These are phyloP conservation scores for Nidula microcarpa DNA, from an alignment of 768 basidiomycete species.

Conservation along the genomic window DNA sequence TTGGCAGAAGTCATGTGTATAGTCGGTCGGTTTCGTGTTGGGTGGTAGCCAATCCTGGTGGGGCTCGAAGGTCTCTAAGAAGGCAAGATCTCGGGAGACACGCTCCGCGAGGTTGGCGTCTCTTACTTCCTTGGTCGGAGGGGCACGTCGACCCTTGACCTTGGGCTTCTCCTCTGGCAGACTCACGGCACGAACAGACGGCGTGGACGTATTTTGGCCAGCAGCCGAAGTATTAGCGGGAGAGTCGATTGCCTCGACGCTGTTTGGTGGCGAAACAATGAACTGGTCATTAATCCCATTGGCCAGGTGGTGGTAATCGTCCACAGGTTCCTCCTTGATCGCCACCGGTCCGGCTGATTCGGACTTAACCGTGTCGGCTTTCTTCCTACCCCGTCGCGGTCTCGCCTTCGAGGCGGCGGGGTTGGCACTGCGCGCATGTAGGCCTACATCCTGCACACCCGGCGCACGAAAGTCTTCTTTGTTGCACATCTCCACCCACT, in stretches of 20 bases:
- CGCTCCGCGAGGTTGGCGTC: constrained; percentile 48
- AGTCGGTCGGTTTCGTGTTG: constrained; percentile 70
- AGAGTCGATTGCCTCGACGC: constrained; percentile 26
- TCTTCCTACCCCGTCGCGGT: constrained; percentile 39
- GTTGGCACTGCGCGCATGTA: constrained; percentile 39
- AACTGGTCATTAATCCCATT: constrained; percentile 10
- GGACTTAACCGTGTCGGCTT: constrained; percentile 27
- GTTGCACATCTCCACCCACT: constrained; percentile 78
- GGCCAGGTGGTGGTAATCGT: constrained; percentile 24
- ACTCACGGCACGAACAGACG: not conserved
- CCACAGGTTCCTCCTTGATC: constrained; percentile 48
- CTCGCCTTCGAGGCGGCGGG: constrained; percentile 21
- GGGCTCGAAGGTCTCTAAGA: constrained; percentile 72
- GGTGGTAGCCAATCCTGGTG: constrained; percentile 76
- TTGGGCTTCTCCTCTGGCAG: constrained; percentile 18
- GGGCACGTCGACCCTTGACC: constrained; percentile 27
- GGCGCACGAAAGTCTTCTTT: constrained; percentile 75
- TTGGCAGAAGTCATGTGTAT: constrained; percentile 84
- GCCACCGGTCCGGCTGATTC: constrained; percentile 41
- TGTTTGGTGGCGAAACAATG: constrained; percentile 36
- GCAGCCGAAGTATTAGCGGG: constrained; percentile 13
- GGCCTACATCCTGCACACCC: constrained; percentile 63
- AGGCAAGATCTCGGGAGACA: constrained; percentile 43
- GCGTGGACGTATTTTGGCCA: constrained; percentile 7
- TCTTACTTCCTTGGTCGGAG: constrained; percentile 44